Percentiles rank a stretch among this genome's conserved stretches.
Evolutionary conservation across 139 green algal genomes (phyloP).

Genomic region (Picocystis salinarum): DNA sequence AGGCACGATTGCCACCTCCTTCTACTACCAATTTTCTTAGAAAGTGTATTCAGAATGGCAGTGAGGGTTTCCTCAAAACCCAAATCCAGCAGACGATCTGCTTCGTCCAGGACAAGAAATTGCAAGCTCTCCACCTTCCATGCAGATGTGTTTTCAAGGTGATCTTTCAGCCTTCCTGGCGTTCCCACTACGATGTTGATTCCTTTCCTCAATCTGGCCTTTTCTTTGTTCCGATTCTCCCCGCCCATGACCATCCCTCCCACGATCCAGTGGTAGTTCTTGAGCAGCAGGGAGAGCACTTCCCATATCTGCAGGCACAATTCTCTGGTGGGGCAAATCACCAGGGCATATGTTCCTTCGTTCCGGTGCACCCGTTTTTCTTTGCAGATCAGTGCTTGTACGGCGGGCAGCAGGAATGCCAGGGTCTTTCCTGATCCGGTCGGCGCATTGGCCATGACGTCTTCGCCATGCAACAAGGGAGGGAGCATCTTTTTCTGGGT

Average conservation of each 20-base stretch:
- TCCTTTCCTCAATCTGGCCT: slow-evolving; percentile 79
- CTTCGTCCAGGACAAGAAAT: slow-evolving; percentile 84
- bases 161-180: slow-evolving; percentile 78
- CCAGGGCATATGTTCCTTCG: slow-evolving; percentile 54
- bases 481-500: too few relatives aligned
- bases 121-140: slow-evolving; percentile 35
- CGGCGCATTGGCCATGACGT: too few relatives aligned
- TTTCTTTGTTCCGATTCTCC: slow-evolving; percentile 79
- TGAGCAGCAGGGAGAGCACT: slow-evolving; percentile 11
- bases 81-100: slow-evolving; percentile 74
- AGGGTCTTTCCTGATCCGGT: too few relatives aligned
- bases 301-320: slow-evolving; percentile 58
- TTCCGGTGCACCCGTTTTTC: too few relatives aligned
- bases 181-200: slow-evolving; percentile 67
- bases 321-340: slow-evolving; percentile 72
- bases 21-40: background rate
- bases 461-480: too few relatives aligned
- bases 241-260: slow-evolving; percentile 45
- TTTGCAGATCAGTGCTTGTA: too few relatives aligned
- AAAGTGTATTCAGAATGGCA: slow-evolving; percentile 19
- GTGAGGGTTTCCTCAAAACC: slow-evolving; percentile 73
- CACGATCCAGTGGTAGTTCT: slow-evolving; percentile 22
- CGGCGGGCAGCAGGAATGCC: too few relatives aligned
- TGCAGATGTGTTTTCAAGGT: slow-evolving; percentile 58
- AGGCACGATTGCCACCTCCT: slow-evolving; percentile 14